A percentile compares a stretch with the other conserved stretches of the same genome.
Evolutionary conservation across 2,329 filamentous ascomycete genomes (phyloP).

Genomic region (Botrytis tulipae): DNA sequence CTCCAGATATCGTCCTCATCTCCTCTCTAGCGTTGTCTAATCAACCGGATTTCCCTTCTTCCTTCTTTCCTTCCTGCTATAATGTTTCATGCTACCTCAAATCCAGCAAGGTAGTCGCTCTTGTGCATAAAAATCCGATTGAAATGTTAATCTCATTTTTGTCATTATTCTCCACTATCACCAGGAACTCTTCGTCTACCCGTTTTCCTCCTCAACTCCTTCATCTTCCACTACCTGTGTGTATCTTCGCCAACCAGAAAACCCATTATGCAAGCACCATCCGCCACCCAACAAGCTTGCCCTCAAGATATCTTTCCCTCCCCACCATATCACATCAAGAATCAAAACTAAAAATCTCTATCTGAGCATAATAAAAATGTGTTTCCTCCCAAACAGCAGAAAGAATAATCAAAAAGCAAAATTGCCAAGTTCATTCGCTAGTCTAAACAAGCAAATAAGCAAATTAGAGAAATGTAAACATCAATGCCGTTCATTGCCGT

Average conservation of each 20-base stretch:
- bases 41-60: not conserved
- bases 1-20: not conserved
- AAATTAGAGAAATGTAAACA: slow-evolving; percentile 3
- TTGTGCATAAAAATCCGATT: not conserved
- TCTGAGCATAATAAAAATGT: slow-evolving; percentile 7
- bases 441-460: slow-evolving; percentile 9
- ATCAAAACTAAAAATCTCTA: slow-evolving; percentile 7
- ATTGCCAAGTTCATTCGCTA: slow-evolving; percentile 1
- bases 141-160: not conserved
- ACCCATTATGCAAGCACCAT: not conserved
- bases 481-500: slow-evolving; percentile 4
- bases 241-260: not conserved
- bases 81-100: not conserved
- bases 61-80: not conserved
- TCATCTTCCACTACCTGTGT: not conserved
- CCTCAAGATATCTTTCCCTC: not conserved
- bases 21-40: not conserved
- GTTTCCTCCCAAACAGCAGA: not conserved
- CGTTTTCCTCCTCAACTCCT: not conserved
- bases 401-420: slow-evolving; percentile 1
- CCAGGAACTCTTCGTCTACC: not conserved
- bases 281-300: not conserved
- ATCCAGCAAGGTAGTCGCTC: not conserved
- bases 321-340: slow-evolving; percentile 6
- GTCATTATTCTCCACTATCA: slow-evolving; percentile 12